Conservation (phyloP, 2,329 filamentous ascomycete species). For the Paraconiothyrium brasiliense region DNA sequence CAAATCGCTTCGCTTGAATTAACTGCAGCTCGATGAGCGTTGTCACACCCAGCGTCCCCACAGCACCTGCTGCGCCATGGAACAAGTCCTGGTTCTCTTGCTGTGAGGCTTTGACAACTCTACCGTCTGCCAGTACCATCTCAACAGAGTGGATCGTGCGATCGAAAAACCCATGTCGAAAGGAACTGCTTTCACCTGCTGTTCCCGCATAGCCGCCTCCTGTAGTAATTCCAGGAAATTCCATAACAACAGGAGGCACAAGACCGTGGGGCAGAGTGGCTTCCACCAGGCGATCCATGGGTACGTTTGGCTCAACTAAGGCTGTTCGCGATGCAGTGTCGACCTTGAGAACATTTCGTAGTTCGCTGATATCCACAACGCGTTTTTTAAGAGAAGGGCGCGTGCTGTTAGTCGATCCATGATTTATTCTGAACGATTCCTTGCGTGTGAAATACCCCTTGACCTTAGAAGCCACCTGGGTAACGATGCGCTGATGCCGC, state of each 20-base stretch:
- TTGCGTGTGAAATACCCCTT: slow-evolving; percentile 60
- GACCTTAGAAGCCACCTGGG: slow-evolving; percentile 57
- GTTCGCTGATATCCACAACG: slow-evolving; percentile 71
- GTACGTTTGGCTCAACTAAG: slow-evolving; percentile 75
- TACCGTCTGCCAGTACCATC: slow-evolving; percentile 70
- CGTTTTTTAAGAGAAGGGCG: slow-evolving; percentile 58
- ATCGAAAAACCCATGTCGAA: slow-evolving; percentile 74
- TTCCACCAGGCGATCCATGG: slow-evolving; percentile 71
- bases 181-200: slow-evolving; percentile 74
- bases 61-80: slow-evolving; percentile 70
- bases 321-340: slow-evolving; percentile 64
- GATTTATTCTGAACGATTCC: slow-evolving; percentile 76
- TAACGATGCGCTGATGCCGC: slow-evolving; percentile 55
- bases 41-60: slow-evolving; percentile 73
- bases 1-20: slow-evolving; percentile 57
- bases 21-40: slow-evolving; percentile 64
- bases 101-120: slow-evolving; percentile 64
- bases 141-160: slow-evolving; percentile 69
- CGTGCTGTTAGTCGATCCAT: slow-evolving; percentile 81
- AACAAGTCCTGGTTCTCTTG: slow-evolving; percentile 68
- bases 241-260: slow-evolving; percentile 73
- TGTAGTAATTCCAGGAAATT: slow-evolving; percentile 76
- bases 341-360: slow-evolving; percentile 70
- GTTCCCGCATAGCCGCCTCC: slow-evolving; percentile 75
- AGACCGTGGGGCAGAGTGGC: slow-evolving; percentile 65